phyloP scores from a whole-genome alignment of 345 rosid species.

The Eucalyptus curtisii region DNA sequence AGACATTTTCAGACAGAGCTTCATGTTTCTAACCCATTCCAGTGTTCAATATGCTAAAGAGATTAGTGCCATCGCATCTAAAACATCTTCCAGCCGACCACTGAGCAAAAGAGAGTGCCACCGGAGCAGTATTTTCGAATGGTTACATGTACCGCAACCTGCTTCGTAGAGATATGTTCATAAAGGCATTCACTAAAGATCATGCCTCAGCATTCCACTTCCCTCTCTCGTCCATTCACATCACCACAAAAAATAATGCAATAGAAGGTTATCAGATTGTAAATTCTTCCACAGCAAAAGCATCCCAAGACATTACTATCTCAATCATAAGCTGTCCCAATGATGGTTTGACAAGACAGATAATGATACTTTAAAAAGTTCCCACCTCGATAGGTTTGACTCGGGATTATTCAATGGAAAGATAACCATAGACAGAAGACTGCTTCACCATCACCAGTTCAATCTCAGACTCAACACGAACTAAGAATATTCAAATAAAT shows the following conservation, averaged over 20 bases:
- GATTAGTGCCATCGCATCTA: neutral
- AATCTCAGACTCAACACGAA: neutral
- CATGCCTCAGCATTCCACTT: neutral
- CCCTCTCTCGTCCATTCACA: neutral
- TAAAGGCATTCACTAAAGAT: neutral
- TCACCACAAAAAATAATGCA: neutral
- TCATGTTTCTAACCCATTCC: neutral
- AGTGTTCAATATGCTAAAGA: neutral
- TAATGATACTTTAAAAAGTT: neutral
- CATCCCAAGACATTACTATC: neutral
- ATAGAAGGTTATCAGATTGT: neutral
- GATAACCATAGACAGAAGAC: neutral
- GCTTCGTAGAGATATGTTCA: neutral
- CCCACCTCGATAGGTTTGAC: neutral
- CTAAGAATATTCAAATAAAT: neutral
- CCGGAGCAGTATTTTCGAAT: accelerated
- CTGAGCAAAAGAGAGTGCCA: neutral
- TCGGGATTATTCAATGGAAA: neutral
- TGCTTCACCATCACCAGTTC: neutral
- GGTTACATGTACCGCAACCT: neutral
- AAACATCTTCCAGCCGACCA: neutral
- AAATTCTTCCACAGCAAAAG: neutral
- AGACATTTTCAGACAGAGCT: neutral
- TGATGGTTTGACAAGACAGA: neutral
- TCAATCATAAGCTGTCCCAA: neutral